These are phyloP conservation scores for Boletus reticuloceps DNA, from an alignment of 768 basidiomycete genomes.

Conservation along the genomic window DNA sequence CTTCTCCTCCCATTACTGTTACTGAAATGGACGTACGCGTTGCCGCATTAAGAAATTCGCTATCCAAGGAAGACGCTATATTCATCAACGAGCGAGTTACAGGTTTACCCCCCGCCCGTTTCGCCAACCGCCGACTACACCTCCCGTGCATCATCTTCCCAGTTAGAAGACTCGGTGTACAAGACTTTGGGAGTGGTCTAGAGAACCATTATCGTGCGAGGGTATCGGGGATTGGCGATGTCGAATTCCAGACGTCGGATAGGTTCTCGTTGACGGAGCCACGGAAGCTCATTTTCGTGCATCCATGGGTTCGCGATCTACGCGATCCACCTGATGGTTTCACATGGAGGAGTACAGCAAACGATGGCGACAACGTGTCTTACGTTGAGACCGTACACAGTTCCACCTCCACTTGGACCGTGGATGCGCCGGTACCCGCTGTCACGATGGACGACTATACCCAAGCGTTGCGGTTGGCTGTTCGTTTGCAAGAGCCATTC, in stretches of 20 bases:
- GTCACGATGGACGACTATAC: not conserved
- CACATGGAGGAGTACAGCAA: not conserved
- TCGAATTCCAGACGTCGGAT: not conserved
- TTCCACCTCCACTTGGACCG: not conserved
- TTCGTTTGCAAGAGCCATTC: not conserved
- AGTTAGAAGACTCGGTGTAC: not conserved
- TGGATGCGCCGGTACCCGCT: not conserved
- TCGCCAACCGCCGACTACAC: not conserved
- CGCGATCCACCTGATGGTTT: not conserved
- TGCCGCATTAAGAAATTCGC: not conserved
- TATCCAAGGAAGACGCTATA: not conserved
- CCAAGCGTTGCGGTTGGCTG: not conserved
- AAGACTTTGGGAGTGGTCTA: not conserved
- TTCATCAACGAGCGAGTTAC: not conserved
- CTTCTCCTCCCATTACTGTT: too few species aligned
- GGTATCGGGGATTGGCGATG: not conserved
- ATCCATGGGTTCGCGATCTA: constrained; percentile 10
- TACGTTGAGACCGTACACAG: not conserved
- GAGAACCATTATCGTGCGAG: not conserved
- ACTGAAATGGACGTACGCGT: not conserved
- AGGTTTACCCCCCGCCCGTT: not conserved
- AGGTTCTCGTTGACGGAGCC: not conserved
- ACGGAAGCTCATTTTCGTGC: not conserved
- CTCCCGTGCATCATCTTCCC: not conserved
- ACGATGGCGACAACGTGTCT: not conserved